A percentile compares a stretch with the other conserved stretches of the same genome.
Conservation (phyloP, 169 alveolate genomes). For the Plasmodium chabaudi region DNA sequence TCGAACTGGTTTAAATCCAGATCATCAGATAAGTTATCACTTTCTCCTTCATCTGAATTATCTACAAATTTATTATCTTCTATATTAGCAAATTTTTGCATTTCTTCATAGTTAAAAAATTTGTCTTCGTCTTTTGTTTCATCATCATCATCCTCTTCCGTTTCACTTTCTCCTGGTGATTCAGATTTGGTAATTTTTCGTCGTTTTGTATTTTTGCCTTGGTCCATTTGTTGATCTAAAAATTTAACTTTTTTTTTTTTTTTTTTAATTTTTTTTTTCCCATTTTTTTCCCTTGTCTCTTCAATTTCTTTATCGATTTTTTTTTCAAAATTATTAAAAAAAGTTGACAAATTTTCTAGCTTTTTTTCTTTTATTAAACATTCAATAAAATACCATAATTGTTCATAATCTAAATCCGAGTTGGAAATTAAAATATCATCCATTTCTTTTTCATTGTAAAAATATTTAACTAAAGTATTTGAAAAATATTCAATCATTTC, state of each 20-base stretch:
- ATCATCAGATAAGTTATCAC: conserved; percentile 29
- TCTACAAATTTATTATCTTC: conserved; percentile 21
- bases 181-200: not conserved
- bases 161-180: too few relatives aligned
- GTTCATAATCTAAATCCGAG: conserved; percentile 44
- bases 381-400: conserved; percentile 55
- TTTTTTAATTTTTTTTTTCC: not conserved
- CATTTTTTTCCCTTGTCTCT: not conserved
- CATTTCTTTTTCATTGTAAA: conserved; percentile 30
- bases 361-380: conserved; percentile 57
- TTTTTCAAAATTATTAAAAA: conserved; percentile 46
- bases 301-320: not conserved
- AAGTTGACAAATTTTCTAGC: not conserved
- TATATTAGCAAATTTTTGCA: conserved; percentile 35
- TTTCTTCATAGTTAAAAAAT: conserved; percentile 52
- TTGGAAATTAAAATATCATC: conserved; percentile 10
- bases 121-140: not conserved
- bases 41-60: not conserved
- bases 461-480: conserved; percentile 21
- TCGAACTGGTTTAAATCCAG: conserved; percentile 45
- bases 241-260: not conserved
- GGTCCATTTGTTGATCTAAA: not conserved
- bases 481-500: conserved; percentile 70
- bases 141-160: not conserved
- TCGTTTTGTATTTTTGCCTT: not conserved